phyloP scores from a whole-genome alignment of 805 yeast species.

The Metschnikowia santaceciliae region DNA sequence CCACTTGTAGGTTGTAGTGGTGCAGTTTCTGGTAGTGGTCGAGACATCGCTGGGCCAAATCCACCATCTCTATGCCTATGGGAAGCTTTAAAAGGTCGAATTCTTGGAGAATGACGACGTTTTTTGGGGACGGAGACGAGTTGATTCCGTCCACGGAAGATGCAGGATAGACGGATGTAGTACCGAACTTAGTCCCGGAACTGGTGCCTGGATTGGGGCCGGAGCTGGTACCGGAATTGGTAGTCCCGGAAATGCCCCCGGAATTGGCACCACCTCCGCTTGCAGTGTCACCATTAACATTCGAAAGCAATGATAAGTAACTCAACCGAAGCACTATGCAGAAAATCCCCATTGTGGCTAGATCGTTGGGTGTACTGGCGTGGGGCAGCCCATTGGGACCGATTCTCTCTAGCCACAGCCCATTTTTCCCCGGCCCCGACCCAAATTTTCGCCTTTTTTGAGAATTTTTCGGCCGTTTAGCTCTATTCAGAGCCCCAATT shows the following conservation, averaged over 20 bases:
- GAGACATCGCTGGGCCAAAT: slow-evolving; percentile 16
- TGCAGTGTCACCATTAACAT: not conserved
- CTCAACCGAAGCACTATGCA: slow-evolving; percentile 16
- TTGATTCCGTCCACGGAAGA: not conserved
- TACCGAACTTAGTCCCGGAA: not conserved
- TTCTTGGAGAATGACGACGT: not conserved
- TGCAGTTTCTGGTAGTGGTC: slow-evolving; percentile 12
- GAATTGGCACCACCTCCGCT: not conserved
- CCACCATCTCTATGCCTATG: slow-evolving; percentile 18
- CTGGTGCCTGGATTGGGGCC: too few species aligned
- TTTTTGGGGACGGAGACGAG: not conserved
- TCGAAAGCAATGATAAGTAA: slow-evolving; percentile 16
- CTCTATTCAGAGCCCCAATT: not conserved
- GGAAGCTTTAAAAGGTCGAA: slow-evolving; percentile 9
- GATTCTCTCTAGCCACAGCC: too few species aligned
- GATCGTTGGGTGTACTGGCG: slow-evolving; percentile 6
- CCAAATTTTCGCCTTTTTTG: not conserved
- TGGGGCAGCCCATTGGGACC: not conserved
- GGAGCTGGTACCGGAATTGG: too few species aligned
- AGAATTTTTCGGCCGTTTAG: not conserved
- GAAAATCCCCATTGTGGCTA: slow-evolving; percentile 13
- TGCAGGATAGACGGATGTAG: not conserved
- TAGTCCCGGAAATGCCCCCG: not conserved
- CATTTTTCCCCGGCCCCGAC: too few species aligned
- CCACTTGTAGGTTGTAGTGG: slow-evolving; percentile 8